Evolutionary conservation across 139 green algal genomes (phyloP), one percentile per base, ranked within the genome.

Genomic region (Axilococcus clingmanii): DNA sequence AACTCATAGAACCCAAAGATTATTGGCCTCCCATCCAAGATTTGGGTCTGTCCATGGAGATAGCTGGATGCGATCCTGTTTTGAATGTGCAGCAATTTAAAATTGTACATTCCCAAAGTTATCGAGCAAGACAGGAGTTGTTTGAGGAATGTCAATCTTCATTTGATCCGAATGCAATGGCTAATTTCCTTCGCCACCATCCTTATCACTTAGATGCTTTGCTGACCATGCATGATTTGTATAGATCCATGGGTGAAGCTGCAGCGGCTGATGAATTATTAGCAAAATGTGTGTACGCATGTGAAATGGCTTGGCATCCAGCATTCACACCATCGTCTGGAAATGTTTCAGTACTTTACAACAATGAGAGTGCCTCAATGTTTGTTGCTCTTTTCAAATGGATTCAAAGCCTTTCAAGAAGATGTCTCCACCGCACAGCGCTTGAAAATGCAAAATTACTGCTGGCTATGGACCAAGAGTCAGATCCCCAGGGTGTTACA

Each of bases 391-490:
- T 96, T 14, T 95, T 91, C 34, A 60, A 79, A 17, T 77, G 79
- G 52, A 55, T 74, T 45, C 79, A 94, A 76, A 55, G 58, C 1
- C 67, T 94, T 24, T 82, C 69, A 41, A 80, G 87, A 1, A 66
- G 77, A 15, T 84, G 88, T 32, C 66, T 82, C 51, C 81, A 90
- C 60, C 44, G 68, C 24, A 87, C 86, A 8, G 83, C 89, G 5
- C 79, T 97, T 2, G 87, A 97, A 74, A 66, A 69, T 19, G 81
- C 66, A 63, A 96, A 96, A 75, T 72, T 97, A 71, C 65, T 95
- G 55, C 71, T 97, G 56, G 61, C 66, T 12, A 59, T 97, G 36
- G 77, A 95, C 50, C 61, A 63, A 3, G 65, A 77, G 15, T 17
- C 9, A 17, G 89, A 97, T 55, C 89, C 89, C 0, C 33, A 80